A percentile compares a stretch with the other conserved stretches of the same genome.
phyloP scores from a whole-genome alignment of 768 basidiomycete genomes.

The Dioszegia hungarica region DNA sequence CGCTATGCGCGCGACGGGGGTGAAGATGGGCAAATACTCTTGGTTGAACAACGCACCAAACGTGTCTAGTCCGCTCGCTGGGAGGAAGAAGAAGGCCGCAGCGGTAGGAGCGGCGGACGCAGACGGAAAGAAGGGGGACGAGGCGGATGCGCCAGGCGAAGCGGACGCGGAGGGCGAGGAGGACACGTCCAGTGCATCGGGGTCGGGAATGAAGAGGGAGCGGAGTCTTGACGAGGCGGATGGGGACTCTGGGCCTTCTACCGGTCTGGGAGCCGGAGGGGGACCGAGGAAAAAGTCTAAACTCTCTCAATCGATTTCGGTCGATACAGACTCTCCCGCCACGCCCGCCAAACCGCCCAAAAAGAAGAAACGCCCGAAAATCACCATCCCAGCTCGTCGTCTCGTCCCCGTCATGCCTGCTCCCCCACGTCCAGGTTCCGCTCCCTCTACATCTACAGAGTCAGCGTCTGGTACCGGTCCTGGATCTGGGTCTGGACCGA shows the following conservation, averaged over 20 bases:
- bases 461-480: no score
- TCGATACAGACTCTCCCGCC: not conserved
- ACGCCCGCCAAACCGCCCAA: not conserved
- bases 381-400: not conserved
- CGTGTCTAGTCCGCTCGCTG: constrained; percentile 27
- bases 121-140: not conserved
- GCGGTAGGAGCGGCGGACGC: constrained; percentile 12
- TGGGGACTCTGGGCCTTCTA: no score
- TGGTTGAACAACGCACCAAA: constrained; percentile 34
- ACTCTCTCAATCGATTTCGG: not conserved
- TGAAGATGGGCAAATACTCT: constrained; percentile 28
- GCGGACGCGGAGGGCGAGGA: not conserved
- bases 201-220: not conserved
- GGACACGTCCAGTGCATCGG: not conserved
- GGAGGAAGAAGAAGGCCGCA: constrained; percentile 17
- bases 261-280: no score
- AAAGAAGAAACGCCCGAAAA: constrained; percentile 1
- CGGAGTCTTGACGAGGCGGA: constrained; percentile 1
- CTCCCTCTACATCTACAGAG: no score
- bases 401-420: not conserved
- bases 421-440: not conserved
- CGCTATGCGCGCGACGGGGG: constrained; percentile 29
- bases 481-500: no score
- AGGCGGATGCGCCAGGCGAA: constrained; percentile 9
- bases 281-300: constrained; percentile 16